Evolutionary conservation across 139 green algal genomes (phyloP), one percentile per base, ranked within the genome.

Genomic region (Bryopsis sp.): DNA sequence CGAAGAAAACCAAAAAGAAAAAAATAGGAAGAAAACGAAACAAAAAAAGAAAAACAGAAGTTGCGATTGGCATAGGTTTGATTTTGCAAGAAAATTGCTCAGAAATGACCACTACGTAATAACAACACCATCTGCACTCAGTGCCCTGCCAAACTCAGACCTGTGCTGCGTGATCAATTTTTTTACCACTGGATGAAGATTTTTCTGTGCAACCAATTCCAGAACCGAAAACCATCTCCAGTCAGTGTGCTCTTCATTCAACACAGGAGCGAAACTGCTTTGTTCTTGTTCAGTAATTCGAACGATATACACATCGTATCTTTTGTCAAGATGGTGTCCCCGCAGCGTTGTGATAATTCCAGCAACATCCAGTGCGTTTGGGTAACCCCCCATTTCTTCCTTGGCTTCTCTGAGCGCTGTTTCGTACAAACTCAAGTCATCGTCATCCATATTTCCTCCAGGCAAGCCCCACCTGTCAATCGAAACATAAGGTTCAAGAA

Each of bases 171-270:
- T 39, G 31, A 65, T n/a, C 32, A 65, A 7, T 6, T 19, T 39
- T 22, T 65, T 43, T 6, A 65, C 58, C 8, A 65, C 31, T 39
- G 58, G 58, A 65, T 65, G 58, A 31, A 65, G 31, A 39, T 65
- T 43, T 39, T 15, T 6, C 8, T 47, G 8, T 39, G 8, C 31
- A 22, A 33, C 7, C 6, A 65, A 28, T 6, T 65, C 4, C 26
- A 7, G 4, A 6, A 65, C 6, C 3, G 15, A 28, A 65, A 39
- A 65, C 58, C 58, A 65, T 22, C 31, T 15, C 19, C n/a, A 65
- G 32, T 65, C 28, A 5, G 24, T 22, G 24, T 65, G 58, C 24
- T 65, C 58, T 35, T 65, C 58, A 33, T 65, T 65, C 29, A 65
- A 43, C 4, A 22, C 31, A 35, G 58, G 58, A 6, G n/a, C 28